These are phyloP conservation scores for Boehmeria nivea DNA, from an alignment of 306 rosid genomes.

Conservation along the genomic window DNA sequence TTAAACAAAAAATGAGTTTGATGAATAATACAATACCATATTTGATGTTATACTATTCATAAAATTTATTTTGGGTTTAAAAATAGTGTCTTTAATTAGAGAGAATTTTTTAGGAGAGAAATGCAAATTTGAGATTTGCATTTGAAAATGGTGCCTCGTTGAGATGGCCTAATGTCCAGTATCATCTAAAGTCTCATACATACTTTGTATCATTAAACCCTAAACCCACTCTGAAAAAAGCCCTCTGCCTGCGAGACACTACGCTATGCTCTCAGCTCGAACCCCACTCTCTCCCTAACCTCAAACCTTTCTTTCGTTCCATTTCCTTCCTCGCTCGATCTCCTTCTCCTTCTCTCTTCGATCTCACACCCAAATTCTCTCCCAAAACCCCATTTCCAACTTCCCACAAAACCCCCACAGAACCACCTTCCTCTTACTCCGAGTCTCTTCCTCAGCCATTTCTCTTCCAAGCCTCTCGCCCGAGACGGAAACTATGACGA, in stretches of 20 bases:
- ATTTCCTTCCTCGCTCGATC: conserved; percentile 10
- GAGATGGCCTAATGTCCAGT: too few relatives aligned
- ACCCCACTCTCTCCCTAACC: conserved; percentile 21
- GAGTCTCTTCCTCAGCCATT: neutral
- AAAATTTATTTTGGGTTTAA: too few relatives aligned
- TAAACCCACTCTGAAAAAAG: conserved; percentile 3
- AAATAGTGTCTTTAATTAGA: too few relatives aligned
- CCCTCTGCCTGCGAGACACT: too few relatives aligned
- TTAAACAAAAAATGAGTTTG: too few relatives aligned
- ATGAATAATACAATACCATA: too few relatives aligned
- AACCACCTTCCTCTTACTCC: neutral
- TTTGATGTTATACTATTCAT: too few relatives aligned
- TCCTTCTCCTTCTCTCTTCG: conserved; percentile 7
- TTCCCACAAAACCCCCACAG: conserved; percentile 7
- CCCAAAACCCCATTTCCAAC: conserved; percentile 15
- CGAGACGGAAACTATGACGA: conserved; percentile 90
- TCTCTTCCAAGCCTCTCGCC: conserved; percentile 26
- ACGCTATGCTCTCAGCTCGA: conserved; percentile 35
- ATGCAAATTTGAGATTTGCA: too few relatives aligned
- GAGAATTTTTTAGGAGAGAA: too few relatives aligned
- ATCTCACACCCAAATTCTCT: conserved; percentile 5
- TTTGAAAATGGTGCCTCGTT: too few relatives aligned
- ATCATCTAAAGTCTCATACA: too few relatives aligned
- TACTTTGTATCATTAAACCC: conserved; percentile 7
- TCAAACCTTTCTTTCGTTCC: conserved; percentile 22